Evolutionary conservation across 805 yeast species (phyloP).

Genomic region (Yarrowia divulgata): DNA sequence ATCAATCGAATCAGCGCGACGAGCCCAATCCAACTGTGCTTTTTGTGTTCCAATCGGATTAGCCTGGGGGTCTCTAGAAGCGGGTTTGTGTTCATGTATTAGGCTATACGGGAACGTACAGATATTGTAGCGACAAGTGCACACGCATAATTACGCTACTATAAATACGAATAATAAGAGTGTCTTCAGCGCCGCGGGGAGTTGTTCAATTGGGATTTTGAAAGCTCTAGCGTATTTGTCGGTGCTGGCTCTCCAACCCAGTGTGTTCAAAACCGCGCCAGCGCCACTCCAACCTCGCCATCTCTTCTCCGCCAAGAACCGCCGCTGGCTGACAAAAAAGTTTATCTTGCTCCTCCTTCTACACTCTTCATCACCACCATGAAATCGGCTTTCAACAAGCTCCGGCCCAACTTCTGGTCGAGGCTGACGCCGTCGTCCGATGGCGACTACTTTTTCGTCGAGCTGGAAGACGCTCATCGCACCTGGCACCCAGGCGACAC

Average conservation of each 20-base stretch:
- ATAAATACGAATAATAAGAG: constrained; percentile 9
- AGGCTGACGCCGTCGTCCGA: constrained; percentile 40
- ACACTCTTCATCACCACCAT: constrained; percentile 32
- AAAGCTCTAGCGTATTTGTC: neutral
- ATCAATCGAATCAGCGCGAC: neutral
- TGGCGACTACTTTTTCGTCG: constrained; percentile 63
- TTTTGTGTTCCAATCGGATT: neutral
- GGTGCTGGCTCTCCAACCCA: no score
- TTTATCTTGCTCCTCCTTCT: constrained; percentile 20
- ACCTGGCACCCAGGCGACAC: constrained; percentile 82
- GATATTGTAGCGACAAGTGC: constrained; percentile 16
- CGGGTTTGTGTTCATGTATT: no score
- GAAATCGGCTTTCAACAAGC: constrained; percentile 42
- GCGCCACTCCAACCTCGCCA: neutral
- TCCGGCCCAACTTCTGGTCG: constrained; percentile 42
- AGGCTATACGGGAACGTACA: neutral
- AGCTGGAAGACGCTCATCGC: constrained; percentile 76
- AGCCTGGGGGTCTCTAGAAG: no score
- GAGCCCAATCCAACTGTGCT: neutral
- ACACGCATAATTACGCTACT: constrained; percentile 27
- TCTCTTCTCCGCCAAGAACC: neutral
- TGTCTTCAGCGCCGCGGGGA: neutral
- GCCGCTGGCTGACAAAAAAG: constrained; percentile 23
- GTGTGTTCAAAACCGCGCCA: neutral
- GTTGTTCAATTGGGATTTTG: neutral